Percentiles rank a stretch among this genome's conserved stretches.
Conservation (phyloP, 192 early-diverging fungal genomes). For the Nowakowskiella sp. region DNA sequence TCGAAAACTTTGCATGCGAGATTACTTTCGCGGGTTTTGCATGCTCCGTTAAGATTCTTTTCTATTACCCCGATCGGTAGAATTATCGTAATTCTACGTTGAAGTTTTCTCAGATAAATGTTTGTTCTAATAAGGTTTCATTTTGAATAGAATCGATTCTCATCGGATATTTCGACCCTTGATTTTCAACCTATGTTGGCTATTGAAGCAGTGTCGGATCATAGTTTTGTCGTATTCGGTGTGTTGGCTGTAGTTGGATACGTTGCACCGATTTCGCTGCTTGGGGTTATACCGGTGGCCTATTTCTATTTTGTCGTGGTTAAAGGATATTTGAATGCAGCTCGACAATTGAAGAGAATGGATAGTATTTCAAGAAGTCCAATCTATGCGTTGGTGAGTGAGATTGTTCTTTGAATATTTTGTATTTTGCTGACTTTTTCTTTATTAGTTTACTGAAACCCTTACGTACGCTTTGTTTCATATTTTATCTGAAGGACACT, state of each 20-base stretch:
- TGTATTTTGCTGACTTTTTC: neutral
- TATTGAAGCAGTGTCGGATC: neutral
- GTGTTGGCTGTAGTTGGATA: conserved; percentile 4
- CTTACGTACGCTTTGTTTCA: too few species aligned
- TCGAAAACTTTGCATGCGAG: conserved; percentile 8
- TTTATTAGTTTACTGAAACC: too few species aligned
- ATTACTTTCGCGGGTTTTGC: conserved; percentile 6
- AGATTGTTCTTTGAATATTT: conserved; percentile 20
- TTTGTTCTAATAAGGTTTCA: neutral
- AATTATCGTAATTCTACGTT: conserved; percentile 10
- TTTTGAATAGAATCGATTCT: conserved; percentile 9
- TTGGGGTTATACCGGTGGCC: conserved; percentile 11
- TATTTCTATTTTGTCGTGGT: conserved; percentile 14
- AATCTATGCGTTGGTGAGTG: conserved; percentile 27
- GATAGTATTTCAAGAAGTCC: conserved; percentile 25
- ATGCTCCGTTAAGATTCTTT: conserved; percentile 2
- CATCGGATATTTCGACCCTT: conserved; percentile 1
- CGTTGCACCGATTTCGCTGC: conserved; percentile 1
- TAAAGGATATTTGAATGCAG: conserved; percentile 13
- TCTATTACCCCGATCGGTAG: conserved; percentile 42
- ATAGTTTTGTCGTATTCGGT: neutral
- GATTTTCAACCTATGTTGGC: neutral
- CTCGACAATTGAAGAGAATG: conserved; percentile 26
- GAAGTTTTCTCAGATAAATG: neutral
- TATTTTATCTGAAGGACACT: too few species aligned